Evolutionary conservation across 192 early-diverging fungal species (phyloP), one percentile per base, ranked within the genome.

Genomic region (Coemansia interrupta): DNA sequence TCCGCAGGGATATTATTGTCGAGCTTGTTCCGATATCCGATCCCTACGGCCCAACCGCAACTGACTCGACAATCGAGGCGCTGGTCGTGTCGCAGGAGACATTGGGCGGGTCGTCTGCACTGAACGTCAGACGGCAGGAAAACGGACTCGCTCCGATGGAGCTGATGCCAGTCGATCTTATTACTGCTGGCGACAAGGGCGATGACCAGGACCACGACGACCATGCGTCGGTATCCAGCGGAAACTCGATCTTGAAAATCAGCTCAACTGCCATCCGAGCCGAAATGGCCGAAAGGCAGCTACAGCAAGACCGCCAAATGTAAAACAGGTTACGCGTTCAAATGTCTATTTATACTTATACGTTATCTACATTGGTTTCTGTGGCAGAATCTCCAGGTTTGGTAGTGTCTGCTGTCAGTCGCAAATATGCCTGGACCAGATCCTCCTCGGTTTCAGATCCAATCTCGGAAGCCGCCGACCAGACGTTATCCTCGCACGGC

Each of bases 81-180:
- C 67, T 98, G 24, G 91, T 94, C 10, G 88, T 89, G 19, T 92
- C 91, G 10, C 73, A 80, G 20, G 96, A 98, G 58, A 96, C 96
- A 0, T 47, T 83, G 38, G 56, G 68, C 15, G 91, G 89, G n/a
- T 90, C 88, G 18, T 70, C 80, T 49, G 73, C 81, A 44, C 88
- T 95, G n/a, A 96, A 96, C 66, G 67, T 72, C 30, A 83, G 89
- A 49, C 80, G 94, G 6, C 23, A n/a, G 1, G 83, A 86, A 55
- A 64, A 78, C 19, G 66, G 70, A 1, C 64, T 90, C 30, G 29
- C 57, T 10, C 72, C 72, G 17, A 64, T 97, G 53, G 71, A 84
- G 14, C 69, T 95, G 14, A 70, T 84, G 49, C 78, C 88, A 7
- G 90, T 96, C 63, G 86, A 90, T 57, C 53, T 74, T 18, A 46